A percentile compares a stretch with the other conserved stretches of the same genome.
phyloP scores from a whole-genome alignment of 2,329 filamentous ascomycete genomes.

The Zymoseptoria pseudotritici region DNA sequence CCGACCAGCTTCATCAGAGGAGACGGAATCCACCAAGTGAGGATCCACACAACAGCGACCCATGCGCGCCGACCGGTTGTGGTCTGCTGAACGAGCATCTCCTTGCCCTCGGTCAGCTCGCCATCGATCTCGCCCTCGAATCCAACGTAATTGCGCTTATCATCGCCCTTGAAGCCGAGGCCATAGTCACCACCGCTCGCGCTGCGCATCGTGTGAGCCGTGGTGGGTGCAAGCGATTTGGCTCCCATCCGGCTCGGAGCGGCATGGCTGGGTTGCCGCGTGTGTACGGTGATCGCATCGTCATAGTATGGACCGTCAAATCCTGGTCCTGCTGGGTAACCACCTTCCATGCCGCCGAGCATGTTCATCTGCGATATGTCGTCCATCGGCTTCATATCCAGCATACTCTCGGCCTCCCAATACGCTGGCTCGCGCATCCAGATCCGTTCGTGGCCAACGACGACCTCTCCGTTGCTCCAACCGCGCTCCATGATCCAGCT shows the following conservation, averaged over 20 bases:
- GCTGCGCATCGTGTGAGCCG: slow-evolving; percentile 47
- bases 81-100: slow-evolving; percentile 63
- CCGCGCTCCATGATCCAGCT: slow-evolving; percentile 90
- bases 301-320: slow-evolving; percentile 31
- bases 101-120: slow-evolving; percentile 68
- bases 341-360: slow-evolving; percentile 58
- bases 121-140: slow-evolving; percentile 72
- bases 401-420: slow-evolving; percentile 97
- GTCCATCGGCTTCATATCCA: slow-evolving; percentile 71
- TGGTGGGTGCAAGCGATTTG: slow-evolving; percentile 49
- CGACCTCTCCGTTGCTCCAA: slow-evolving; percentile 96
- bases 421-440: slow-evolving; percentile 93
- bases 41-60: slow-evolving; percentile 73
- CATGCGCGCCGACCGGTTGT: slow-evolving; percentile 62
- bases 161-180: slow-evolving; percentile 77
- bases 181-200: slow-evolving; percentile 71
- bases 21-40: slow-evolving; percentile 94
- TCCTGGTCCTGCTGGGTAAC: slow-evolving; percentile 53
- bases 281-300: slow-evolving; percentile 63
- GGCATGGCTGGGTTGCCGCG: slow-evolving; percentile 40
- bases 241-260: slow-evolving; percentile 37
- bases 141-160: slow-evolving; percentile 58
- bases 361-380: slow-evolving; percentile 27
- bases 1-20: slow-evolving; percentile 71
- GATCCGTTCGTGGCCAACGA: slow-evolving; percentile 81